phyloP scores from a whole-genome alignment of 1,139 yeast genomes.

The Nakaseomyces glabratus region DNA sequence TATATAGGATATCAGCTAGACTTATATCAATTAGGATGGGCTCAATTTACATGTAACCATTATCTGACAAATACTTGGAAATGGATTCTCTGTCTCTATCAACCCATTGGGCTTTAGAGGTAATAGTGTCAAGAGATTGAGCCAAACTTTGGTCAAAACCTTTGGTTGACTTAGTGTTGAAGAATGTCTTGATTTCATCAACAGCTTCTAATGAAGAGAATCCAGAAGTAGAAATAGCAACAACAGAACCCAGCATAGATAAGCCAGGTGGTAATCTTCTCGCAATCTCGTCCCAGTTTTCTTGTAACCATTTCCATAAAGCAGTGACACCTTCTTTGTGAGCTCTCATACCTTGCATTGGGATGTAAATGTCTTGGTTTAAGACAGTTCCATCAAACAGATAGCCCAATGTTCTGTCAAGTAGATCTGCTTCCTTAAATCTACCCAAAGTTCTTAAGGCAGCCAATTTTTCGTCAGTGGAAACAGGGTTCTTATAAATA shows the following conservation, averaged over 20 bases:
- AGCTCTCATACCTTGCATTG: slow-evolving; percentile 61
- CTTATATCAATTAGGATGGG: no score
- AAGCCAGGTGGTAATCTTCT: slow-evolving; percentile 73
- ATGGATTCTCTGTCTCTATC: slow-evolving; percentile 52
- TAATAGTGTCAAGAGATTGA: slow-evolving; percentile 59
- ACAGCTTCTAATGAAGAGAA: slow-evolving; percentile 56
- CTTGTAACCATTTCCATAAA: slow-evolving; percentile 65
- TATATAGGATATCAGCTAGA: no score
- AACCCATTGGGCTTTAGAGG: slow-evolving; percentile 58
- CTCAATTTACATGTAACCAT: slow-evolving; percentile 33
- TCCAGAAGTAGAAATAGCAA: slow-evolving; percentile 52
- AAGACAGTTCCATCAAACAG: slow-evolving; percentile 61
- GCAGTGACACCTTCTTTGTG: slow-evolving; percentile 53
- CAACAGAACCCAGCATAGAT: slow-evolving; percentile 68
- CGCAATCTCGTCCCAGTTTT: slow-evolving; percentile 63
- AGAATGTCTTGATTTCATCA: slow-evolving; percentile 51
- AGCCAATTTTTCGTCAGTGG: slow-evolving; percentile 65
- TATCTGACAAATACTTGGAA: slow-evolving; percentile 42
- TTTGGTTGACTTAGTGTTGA: slow-evolving; percentile 50
- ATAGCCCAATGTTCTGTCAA: slow-evolving; percentile 53
- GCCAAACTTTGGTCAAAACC: slow-evolving; percentile 70
- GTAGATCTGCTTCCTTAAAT: slow-evolving; percentile 49
- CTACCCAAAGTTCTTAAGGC: slow-evolving; percentile 73
- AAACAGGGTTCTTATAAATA: slow-evolving; percentile 56
- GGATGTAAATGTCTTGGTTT: slow-evolving; percentile 77